Evolutionary conservation across 441 rosid species (phyloP), one percentile per base, ranked within the genome.

Genomic region (Euphorbia schlechtendalii): DNA sequence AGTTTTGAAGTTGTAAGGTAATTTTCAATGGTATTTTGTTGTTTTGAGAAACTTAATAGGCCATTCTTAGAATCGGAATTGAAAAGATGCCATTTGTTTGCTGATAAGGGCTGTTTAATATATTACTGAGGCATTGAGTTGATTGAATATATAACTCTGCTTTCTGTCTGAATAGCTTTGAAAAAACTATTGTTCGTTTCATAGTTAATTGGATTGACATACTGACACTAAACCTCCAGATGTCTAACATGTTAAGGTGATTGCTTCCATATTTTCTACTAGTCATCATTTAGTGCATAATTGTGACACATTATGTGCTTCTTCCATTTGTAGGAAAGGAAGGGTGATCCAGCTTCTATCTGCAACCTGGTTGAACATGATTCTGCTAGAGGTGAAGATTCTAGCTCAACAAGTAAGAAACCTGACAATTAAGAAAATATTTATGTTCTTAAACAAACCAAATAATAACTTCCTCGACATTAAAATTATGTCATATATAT

Each of bases 361-460:
- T 38, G 68, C 51, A 76, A 72, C 52, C 61, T 64, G 66, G 73
- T 60, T 54, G 83, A 79, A 74, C 71, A 59, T 64, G 70, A 49
- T 72, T 59, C 52, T 69, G 65, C 77, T 70, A 79, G 77, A 69
- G 67, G 45, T 61, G 80, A 79, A 71, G 79, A 69, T 62, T 72
- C 75, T 76, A 69, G 67, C 75, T 72, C 77, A 72, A 67, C 74
- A 80, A 79, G 92, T 86, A 82, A 58, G 84, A 81, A 69, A 40
- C 53, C 63, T 40, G 28, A 30, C 59, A 10, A 40, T 51, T 70
- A 57, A 57, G 30, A 57, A 36, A 28, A 32, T 6, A n/a, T n/a
- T n/a, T n/a, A n/a, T n/a, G n/a, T n/a, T n/a, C n/a, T n/a, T n/a
- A n/a, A n/a, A n/a, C n/a, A n/a, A n/a, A n/a, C n/a, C n/a, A n/a